Percentiles rank a stretch among this genome's conserved stretches.
Conservation (phyloP, 2,329 filamentous ascomycete genomes). For the Colletotrichum destructivum region DNA sequence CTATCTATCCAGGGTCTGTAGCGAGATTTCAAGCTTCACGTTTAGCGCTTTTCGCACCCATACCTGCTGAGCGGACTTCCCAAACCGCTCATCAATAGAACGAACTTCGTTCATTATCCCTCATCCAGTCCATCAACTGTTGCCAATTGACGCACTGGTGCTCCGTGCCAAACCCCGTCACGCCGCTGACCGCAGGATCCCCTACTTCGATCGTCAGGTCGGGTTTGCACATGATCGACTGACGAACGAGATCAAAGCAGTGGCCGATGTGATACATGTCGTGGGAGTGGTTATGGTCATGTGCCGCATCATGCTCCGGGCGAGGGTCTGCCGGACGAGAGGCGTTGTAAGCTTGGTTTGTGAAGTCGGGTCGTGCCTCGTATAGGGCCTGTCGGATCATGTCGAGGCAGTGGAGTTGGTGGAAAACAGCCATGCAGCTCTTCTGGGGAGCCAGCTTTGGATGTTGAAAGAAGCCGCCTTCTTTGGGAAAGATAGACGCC, state of each 20-base stretch:
- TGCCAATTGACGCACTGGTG: constrained; percentile 21
- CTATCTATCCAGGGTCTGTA: not conserved
- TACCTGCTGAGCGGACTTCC: not conserved
- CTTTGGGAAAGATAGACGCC: constrained; percentile 9
- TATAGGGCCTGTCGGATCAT: constrained; percentile 34
- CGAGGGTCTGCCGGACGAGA: not conserved
- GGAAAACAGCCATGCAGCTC: constrained; percentile 39
- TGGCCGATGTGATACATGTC: constrained; percentile 26
- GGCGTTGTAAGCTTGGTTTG: not conserved
- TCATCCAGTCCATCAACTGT: constrained; percentile 17
- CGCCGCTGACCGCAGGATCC: not conserved
- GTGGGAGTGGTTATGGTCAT: not conserved
- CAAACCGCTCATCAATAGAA: too few species aligned
- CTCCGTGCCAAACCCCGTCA: constrained; percentile 22
- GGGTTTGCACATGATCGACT: constrained; percentile 11
- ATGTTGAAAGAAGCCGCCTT: constrained; percentile 20
- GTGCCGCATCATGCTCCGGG: not conserved
- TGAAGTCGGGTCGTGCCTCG: constrained; percentile 11
- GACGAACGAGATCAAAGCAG: constrained; percentile 23
- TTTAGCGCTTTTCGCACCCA: not conserved
- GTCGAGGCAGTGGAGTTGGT: constrained; percentile 46
- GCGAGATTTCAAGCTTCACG: not conserved
- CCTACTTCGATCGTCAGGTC: constrained; percentile 18
- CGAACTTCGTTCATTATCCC: not conserved
- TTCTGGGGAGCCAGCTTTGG: not conserved